A percentile compares a stretch with the other conserved stretches of the same genome.
Conservation (phyloP, 805 yeast genomes). For the Yarrowia porcina region DNA sequence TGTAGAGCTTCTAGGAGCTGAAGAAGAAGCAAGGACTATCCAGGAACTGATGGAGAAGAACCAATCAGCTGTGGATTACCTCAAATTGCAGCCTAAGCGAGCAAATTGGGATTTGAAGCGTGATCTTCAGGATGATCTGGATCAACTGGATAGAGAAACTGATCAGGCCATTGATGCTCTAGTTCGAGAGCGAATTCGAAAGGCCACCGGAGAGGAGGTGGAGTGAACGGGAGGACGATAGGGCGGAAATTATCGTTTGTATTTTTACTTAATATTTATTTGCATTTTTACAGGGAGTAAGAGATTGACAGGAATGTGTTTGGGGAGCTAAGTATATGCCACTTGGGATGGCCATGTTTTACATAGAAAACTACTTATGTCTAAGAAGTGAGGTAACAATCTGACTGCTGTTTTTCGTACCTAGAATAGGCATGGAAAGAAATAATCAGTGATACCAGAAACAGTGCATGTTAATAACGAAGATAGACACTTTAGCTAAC, state of each 20-base stretch:
- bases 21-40: constrained; percentile 18
- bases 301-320: too few relatives aligned
- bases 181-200: constrained; percentile 40
- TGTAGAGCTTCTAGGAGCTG: constrained; percentile 40
- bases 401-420: too few relatives aligned
- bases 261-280: constrained; percentile 9
- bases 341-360: too few relatives aligned
- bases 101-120: constrained; percentile 29
- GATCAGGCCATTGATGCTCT: constrained; percentile 42
- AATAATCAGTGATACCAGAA: too few relatives aligned
- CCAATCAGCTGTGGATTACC: constrained; percentile 27
- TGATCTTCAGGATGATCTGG: constrained; percentile 42
- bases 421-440: too few relatives aligned
- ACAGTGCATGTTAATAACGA: too few relatives aligned
- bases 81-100: constrained; percentile 29
- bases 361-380: too few relatives aligned
- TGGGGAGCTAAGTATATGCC: too few relatives aligned
- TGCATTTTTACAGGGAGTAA: background rate
- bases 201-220: background rate
- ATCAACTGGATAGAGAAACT: constrained; percentile 44
- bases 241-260: background rate
- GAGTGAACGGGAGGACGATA: background rate
- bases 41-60: constrained; percentile 27
- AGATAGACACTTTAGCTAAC: too few relatives aligned
- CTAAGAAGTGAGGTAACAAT: too few relatives aligned